Conservation (phyloP, 108 stramenopile species). For the Mayamaea pseudoterrestris region DNA sequence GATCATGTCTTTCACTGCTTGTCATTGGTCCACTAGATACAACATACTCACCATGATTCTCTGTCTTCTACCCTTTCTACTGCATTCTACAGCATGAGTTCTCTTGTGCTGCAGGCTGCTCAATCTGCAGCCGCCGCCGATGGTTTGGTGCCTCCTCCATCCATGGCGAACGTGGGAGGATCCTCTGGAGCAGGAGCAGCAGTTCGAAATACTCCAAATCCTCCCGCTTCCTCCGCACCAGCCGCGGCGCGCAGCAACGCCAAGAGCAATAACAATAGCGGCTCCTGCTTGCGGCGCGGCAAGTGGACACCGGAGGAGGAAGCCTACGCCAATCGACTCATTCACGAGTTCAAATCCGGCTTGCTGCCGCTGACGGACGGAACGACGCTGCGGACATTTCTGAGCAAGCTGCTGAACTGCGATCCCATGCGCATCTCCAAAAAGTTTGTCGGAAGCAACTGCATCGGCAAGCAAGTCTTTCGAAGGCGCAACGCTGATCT, state of each 20-base stretch:
- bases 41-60: too few species aligned
- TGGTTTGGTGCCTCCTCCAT: slow-evolving; percentile 21
- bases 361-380: slow-evolving; percentile 88
- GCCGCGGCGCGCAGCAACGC: slow-evolving; percentile 4
- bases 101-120: slow-evolving; percentile 57
- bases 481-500: slow-evolving; percentile 77
- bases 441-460: slow-evolving; percentile 94
- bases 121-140: slow-evolving; percentile 54
- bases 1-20: too few species aligned
- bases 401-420: slow-evolving; percentile 90
- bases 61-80: too few species aligned
- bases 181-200: slow-evolving; percentile 7
- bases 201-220: background rate
- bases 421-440: slow-evolving; percentile 99
- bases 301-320: slow-evolving; percentile 97
- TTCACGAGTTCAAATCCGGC: slow-evolving; percentile 90
- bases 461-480: slow-evolving; percentile 95
- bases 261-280: slow-evolving; percentile 12
- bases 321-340: slow-evolving; percentile 85
- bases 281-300: slow-evolving; percentile 46
- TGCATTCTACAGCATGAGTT: slow-evolving; percentile 37
- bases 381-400: slow-evolving; percentile 89
- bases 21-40: too few species aligned
- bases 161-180: too few species aligned
- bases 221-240: slow-evolving; percentile 1